These are phyloP conservation scores for Pezicula rhizophila DNA, from an alignment of 2,329 filamentous ascomycete genomes.

Conservation along the genomic window DNA sequence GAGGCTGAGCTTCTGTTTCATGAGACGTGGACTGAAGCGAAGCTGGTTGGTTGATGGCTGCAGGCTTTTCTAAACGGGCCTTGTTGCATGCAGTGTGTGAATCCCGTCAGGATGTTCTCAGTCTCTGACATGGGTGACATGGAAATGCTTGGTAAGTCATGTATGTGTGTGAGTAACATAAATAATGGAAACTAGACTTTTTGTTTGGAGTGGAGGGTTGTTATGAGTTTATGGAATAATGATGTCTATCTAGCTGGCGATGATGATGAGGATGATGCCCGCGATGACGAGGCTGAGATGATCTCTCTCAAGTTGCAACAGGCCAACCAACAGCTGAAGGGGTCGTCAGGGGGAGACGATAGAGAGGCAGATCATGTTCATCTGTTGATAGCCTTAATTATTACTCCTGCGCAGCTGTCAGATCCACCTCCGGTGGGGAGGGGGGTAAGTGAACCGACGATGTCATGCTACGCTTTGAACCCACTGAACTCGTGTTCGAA, in stretches of 20 bases:
- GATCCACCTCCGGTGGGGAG: too few relatives aligned
- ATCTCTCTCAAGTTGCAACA: background rate
- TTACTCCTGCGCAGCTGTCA: background rate
- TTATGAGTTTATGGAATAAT: too few relatives aligned
- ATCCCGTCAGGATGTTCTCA: slow-evolving; percentile 2
- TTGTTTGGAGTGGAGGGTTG: background rate
- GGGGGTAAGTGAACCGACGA: too few relatives aligned
- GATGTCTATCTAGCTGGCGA: background rate
- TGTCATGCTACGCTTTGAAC: too few relatives aligned
- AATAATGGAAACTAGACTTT: too few relatives aligned
- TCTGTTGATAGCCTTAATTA: background rate
- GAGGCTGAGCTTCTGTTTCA: slow-evolving; percentile 14
- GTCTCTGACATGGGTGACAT: slow-evolving; percentile 2
- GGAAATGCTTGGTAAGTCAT: slow-evolving; percentile 1
- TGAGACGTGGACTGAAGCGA: background rate
- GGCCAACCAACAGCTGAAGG: too few relatives aligned
- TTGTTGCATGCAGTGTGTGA: slow-evolving; percentile 15
- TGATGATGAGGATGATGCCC: background rate
- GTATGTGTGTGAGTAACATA: too few relatives aligned
- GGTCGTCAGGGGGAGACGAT: background rate
- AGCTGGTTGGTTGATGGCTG: slow-evolving; percentile 9
- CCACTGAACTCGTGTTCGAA: too few relatives aligned
- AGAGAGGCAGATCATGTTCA: background rate
- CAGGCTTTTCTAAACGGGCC: slow-evolving; percentile 16
- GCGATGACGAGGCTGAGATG: background rate